Evolutionary conservation across 768 basidiomycete species (phyloP).

Genomic region (Tricholoma terreum): DNA sequence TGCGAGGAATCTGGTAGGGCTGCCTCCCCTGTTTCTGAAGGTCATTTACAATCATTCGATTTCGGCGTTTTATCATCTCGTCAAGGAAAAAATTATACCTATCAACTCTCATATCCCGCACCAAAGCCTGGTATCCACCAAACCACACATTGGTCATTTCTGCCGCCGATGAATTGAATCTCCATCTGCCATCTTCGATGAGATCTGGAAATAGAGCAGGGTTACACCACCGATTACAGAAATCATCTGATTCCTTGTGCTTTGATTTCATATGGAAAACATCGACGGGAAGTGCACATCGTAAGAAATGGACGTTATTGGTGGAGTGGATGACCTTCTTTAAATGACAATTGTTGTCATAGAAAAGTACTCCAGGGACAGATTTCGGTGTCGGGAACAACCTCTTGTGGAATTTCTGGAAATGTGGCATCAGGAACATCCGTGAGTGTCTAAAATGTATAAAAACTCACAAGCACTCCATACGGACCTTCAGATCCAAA

Average conservation of each 20-base stretch:
- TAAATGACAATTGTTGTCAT: conserved; percentile 26
- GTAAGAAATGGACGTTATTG: no score
- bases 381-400: no score
- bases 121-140: conserved; percentile 33
- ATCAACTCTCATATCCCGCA: conserved; percentile 29
- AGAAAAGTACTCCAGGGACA: conserved; percentile 23
- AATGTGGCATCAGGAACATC: no score
- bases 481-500: no score
- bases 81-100: conserved; percentile 37
- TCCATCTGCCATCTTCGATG: conserved; percentile 26
- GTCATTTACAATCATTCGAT: conserved; percentile 14
- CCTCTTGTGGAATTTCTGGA: no score
- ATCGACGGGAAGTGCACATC: conserved; percentile 28
- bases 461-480: no score
- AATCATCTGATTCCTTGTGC: conserved; percentile 23
- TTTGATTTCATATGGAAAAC: conserved; percentile 36
- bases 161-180: conserved; percentile 40
- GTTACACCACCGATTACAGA: conserved; percentile 29
- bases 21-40: no score
- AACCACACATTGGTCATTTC: conserved; percentile 45
- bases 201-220: conserved; percentile 35
- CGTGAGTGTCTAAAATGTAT: no score
- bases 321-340: no score
- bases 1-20: no score
- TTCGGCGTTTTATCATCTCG: conserved; percentile 33